Percentiles rank a stretch among this genome's conserved stretches.
Conservation (phyloP, 352 stramenopile genomes). For the Pythium phragmiticola region DNA sequence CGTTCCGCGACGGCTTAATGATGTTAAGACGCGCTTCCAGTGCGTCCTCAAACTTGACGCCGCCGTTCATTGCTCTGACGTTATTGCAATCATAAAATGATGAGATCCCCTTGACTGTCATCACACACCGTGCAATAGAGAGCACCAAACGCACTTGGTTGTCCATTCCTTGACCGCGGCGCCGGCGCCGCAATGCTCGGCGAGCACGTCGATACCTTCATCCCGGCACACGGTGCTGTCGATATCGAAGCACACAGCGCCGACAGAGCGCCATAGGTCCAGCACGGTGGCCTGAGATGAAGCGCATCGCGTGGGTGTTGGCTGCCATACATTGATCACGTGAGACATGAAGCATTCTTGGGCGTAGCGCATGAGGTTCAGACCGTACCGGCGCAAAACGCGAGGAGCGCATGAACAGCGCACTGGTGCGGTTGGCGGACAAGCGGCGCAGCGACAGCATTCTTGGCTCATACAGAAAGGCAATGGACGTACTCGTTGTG, state of each 20-base stretch:
- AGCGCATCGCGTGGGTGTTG: background rate
- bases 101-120: no score
- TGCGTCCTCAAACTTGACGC: slow-evolving; percentile 98
- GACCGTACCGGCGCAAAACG: background rate
- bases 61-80: slow-evolving; percentile 95
- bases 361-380: background rate
- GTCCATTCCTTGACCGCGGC: slow-evolving; percentile 95
- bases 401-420: background rate
- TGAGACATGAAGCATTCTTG: background rate
- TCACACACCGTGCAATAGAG: background rate
- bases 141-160: slow-evolving; percentile 56
- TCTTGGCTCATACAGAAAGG: background rate
- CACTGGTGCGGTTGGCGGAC: background rate
- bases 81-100: background rate
- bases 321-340: background rate
- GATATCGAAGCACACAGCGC: slow-evolving; percentile 91
- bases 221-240: slow-evolving; percentile 98
- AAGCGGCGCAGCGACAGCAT: slow-evolving; percentile 26
- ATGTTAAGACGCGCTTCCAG: slow-evolving; percentile 94
- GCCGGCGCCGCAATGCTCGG: slow-evolving; percentile 93
- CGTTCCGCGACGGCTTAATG: slow-evolving; percentile 90
- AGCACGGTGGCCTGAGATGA: slow-evolving; percentile 15
- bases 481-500: slow-evolving; percentile 20
- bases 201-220: slow-evolving; percentile 98
- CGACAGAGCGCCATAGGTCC: slow-evolving; percentile 68